Conservation (phyloP, 306 rosid genomes). For the Parietaria judaica region DNA sequence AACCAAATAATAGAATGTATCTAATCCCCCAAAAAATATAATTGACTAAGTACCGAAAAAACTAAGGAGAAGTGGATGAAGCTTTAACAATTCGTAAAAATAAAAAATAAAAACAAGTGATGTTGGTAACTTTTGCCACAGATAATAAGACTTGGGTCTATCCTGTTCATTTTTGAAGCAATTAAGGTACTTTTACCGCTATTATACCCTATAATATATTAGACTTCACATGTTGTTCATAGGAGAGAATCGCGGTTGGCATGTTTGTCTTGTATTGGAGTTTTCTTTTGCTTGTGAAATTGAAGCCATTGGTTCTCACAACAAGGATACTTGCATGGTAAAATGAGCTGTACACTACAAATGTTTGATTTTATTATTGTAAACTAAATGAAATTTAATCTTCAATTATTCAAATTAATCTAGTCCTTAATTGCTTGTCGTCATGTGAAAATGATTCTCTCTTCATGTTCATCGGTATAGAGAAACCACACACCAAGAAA, state of each 20-base stretch:
- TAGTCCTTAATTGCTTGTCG: neutral
- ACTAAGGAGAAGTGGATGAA: no score
- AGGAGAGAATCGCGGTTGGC: conserved; percentile 36
- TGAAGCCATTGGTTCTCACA: neutral
- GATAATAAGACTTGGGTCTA: no score
- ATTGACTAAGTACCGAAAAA: no score
- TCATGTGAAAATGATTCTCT: neutral
- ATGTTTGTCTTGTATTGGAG: conserved; percentile 28
- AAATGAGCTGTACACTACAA: no score
- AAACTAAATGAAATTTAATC: no score
- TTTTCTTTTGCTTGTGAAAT: conserved; percentile 3
- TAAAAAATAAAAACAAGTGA: no score
- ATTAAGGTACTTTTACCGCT: neutral
- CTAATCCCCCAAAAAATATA: no score
- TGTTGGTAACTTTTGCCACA: no score
- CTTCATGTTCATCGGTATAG: neutral
- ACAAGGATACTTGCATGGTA: no score
- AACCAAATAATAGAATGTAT: no score
- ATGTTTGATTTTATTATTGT: no score
- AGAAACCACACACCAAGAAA: neutral
- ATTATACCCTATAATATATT: neutral
- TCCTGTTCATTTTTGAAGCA: neutral
- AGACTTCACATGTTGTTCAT: conserved; percentile 19
- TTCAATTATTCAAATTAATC: no score
- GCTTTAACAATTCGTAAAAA: neutral